Evolutionary conservation across 2,329 filamentous ascomycete genomes (phyloP), one percentile per base, ranked within the genome.

Genomic region (Aurifilum marmelostoma): DNA sequence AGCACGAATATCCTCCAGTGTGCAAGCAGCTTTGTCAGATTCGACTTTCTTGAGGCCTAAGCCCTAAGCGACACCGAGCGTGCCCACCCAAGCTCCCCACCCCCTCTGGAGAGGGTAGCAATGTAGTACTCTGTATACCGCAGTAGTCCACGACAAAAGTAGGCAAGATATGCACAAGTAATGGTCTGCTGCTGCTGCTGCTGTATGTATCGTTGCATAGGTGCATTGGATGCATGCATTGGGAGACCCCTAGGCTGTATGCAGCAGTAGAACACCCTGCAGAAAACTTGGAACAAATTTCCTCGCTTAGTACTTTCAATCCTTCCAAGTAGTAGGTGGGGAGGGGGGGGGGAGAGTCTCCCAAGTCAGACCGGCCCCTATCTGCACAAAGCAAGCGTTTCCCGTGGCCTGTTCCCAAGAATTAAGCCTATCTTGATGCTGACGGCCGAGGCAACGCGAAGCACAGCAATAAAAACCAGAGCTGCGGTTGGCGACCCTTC

Each of bases 41-140:
- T 27, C 27, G n/a, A 54, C n/a, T 14, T n/a, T n/a, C 50, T 24
- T 54, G 11, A 27, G 27, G 50, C 50, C 50, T 54, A 54, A 54
- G 50, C 24, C 50, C 50, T 54, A 54, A 24, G n/a, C n/a, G 50
- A 54, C 50, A 54, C 50, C 50, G 50, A 54, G 50, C n/a, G 9
- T 54, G n/a, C 12, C 50, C n/a, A 54, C 50, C 50, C 47, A 52
- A 52, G 47, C 47, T 52, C 32, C 21, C 58, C 32, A 34, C 59
- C 59, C 29, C 59, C 34, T 14, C 59, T 24, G 14, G 16, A 24
- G 32, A 37, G 32, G 21, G 32, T n/a, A 24, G 32, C 27, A 21
- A 29, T 37, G 16, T 37, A 58, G 5, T 18, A 12, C 4, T 37
- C n/a, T 34, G 34, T 47, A 47, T 21, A 8, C 27, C 29, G 16